Percentiles rank a stretch among this genome's conserved stretches.
Conservation (phyloP, 83 land plant genomes). For the Thuja plicata region DNA sequence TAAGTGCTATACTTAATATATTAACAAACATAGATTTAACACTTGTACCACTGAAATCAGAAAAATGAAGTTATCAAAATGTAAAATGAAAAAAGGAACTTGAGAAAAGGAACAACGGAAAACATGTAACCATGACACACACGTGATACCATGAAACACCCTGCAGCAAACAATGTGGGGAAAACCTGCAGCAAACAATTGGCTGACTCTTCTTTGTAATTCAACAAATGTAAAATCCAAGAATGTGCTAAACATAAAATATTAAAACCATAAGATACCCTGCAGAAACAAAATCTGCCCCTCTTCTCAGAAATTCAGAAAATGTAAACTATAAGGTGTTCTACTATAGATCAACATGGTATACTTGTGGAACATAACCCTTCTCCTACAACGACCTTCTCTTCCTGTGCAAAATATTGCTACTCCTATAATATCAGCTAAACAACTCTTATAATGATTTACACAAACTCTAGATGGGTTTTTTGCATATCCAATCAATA, state of each 20-base stretch:
- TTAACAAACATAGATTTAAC: too few species aligned
- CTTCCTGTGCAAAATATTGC: not conserved
- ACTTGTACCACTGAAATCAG: too few species aligned
- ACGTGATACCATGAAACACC: too few species aligned
- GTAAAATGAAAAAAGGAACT: too few species aligned
- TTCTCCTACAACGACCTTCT: not conserved
- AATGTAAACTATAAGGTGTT: not conserved
- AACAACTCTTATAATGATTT: not conserved
- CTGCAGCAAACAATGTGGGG: too few species aligned
- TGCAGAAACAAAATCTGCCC: not conserved
- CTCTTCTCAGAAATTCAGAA: not conserved
- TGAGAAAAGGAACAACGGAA: too few species aligned
- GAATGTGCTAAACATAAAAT: not conserved
- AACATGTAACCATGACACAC: too few species aligned
- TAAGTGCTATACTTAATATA: too few species aligned
- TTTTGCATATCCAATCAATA: not conserved
- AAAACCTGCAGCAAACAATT: not conserved
- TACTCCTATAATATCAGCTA: not conserved
- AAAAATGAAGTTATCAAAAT: too few species aligned
- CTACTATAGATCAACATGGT: not conserved
- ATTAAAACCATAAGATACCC: not conserved
- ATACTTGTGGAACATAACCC: not conserved
- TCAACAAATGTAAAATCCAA: not conserved
- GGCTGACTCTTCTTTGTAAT: too few species aligned
- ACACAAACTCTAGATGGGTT: not conserved